Percentiles rank a stretch among this genome's conserved stretches.
Evolutionary conservation across 768 basidiomycete genomes (phyloP).

Genomic region (Exidia glandulosa): DNA sequence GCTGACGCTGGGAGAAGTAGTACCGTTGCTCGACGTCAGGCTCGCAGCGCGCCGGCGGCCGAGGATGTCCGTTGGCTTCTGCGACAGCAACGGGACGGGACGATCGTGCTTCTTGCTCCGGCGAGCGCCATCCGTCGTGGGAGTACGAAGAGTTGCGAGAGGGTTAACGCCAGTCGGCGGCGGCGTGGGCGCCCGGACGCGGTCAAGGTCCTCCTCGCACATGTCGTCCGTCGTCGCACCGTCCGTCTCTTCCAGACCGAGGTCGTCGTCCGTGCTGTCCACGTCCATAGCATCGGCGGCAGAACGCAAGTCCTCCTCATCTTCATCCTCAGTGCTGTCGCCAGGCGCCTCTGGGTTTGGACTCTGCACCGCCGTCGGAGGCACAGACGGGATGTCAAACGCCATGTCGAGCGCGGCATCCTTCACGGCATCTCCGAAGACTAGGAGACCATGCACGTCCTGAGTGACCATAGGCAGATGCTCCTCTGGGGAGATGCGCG

Average conservation of each 20-base stretch:
- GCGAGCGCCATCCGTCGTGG: slow-evolving; percentile 9
- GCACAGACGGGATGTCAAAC: slow-evolving; percentile 33
- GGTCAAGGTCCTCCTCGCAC: slow-evolving; percentile 61
- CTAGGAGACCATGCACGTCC: slow-evolving; percentile 64
- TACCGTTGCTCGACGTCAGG: slow-evolving; percentile 6
- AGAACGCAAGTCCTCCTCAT: too few relatives aligned
- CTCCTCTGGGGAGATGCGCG: neutral
- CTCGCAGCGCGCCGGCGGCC: slow-evolving; percentile 21
- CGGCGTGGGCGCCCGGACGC: slow-evolving; percentile 46
- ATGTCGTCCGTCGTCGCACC: slow-evolving; percentile 81
- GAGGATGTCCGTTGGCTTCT: slow-evolving; percentile 59
- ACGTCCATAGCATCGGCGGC: slow-evolving; percentile 39
- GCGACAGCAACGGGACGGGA: slow-evolving; percentile 23
- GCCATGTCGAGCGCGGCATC: slow-evolving; percentile 59
- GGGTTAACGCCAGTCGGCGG: slow-evolving; percentile 67
- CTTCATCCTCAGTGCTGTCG: slow-evolving; percentile 33
- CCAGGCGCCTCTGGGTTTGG: slow-evolving; percentile 32
- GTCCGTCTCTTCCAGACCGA: slow-evolving; percentile 19
- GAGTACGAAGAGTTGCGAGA: slow-evolving; percentile 19
- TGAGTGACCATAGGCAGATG: slow-evolving; percentile 41
- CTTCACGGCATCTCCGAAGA: slow-evolving; percentile 53
- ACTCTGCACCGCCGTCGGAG: slow-evolving; percentile 35
- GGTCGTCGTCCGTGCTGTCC: slow-evolving; percentile 27
- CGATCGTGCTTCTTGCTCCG: slow-evolving; percentile 12
- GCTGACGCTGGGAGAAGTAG: neutral